Conservation (phyloP, 1,139 yeast species). For the Suhomyces yuchorum region DNA sequence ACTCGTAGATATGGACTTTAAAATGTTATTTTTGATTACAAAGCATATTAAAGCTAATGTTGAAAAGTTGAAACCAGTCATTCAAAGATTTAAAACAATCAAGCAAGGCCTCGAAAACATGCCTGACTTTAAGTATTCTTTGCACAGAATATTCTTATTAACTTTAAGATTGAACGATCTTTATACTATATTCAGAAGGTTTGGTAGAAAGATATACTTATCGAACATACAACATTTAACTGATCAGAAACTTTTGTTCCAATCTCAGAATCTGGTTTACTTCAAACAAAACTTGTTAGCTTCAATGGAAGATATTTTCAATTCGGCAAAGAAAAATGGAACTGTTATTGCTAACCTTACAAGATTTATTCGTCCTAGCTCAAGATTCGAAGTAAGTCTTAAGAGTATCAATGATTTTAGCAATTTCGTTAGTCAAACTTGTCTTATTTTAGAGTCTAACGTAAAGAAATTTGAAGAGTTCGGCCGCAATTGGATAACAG, state of each 20-base stretch:
- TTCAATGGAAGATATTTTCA: slow-evolving; percentile 47
- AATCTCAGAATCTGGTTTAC: slow-evolving; percentile 29
- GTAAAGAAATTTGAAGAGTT: slow-evolving; percentile 35
- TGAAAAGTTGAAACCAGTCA: slow-evolving; percentile 28
- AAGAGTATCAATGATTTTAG: slow-evolving; percentile 44
- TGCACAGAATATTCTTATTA: slow-evolving; percentile 52
- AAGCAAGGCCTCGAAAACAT: slow-evolving; percentile 15
- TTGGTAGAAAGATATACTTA: slow-evolving; percentile 48
- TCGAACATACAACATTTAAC: slow-evolving; percentile 43
- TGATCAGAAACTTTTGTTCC: slow-evolving; percentile 39
- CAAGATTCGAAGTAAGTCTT: slow-evolving; percentile 37
- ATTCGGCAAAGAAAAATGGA: slow-evolving; percentile 53
- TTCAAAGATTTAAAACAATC: slow-evolving; percentile 27
- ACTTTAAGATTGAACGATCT: slow-evolving; percentile 50
- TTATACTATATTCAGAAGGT: slow-evolving; percentile 43
- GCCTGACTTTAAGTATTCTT: slow-evolving; percentile 37
- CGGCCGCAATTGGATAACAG: slow-evolving; percentile 36
- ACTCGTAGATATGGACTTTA: slow-evolving; percentile 47
- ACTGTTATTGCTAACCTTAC: slow-evolving; percentile 53
- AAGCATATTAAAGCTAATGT: slow-evolving; percentile 26
- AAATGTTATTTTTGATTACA: slow-evolving; percentile 31
- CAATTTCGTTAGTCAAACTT: slow-evolving; percentile 35
- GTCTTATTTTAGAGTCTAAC: slow-evolving; percentile 25
- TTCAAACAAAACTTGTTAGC: slow-evolving; percentile 34
- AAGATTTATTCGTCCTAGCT: slow-evolving; percentile 49